Conservation (phyloP, 768 basidiomycete genomes). For the Lactarius pseudohatsudake region DNA sequence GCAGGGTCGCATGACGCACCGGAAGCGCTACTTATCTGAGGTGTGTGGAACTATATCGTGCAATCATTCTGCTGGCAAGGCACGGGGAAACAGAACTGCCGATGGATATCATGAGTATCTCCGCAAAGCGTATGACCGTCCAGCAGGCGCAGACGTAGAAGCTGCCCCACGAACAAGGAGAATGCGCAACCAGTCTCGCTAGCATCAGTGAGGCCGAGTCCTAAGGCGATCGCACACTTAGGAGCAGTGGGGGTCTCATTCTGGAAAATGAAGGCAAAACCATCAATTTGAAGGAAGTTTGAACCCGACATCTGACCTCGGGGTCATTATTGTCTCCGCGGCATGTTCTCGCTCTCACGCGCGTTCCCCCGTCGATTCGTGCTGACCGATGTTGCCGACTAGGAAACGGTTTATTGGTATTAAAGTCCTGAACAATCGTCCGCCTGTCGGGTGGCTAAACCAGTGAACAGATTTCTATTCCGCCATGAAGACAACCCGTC, state of each 20-base stretch:
- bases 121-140: background rate
- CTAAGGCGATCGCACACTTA: background rate
- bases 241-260: background rate
- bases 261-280: too few relatives aligned
- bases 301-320: background rate
- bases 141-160: background rate
- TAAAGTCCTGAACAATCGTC: too few relatives aligned
- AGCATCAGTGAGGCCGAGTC: background rate
- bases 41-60: too few relatives aligned
- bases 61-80: background rate
- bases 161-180: background rate
- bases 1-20: background rate
- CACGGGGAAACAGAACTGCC: background rate
- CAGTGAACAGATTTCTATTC: background rate
- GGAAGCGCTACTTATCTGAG: too few relatives aligned
- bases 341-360: background rate
- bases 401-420: too few relatives aligned
- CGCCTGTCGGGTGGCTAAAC: background rate
- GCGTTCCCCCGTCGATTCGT: background rate
- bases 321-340: too few relatives aligned
- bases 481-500: background rate
- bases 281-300: too few relatives aligned
- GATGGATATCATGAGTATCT: background rate
- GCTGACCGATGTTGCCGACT: background rate
- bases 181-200: background rate